phyloP scores from a whole-genome alignment of 2,329 filamentous ascomycete genomes.

The Scedosporium minutisporum region DNA sequence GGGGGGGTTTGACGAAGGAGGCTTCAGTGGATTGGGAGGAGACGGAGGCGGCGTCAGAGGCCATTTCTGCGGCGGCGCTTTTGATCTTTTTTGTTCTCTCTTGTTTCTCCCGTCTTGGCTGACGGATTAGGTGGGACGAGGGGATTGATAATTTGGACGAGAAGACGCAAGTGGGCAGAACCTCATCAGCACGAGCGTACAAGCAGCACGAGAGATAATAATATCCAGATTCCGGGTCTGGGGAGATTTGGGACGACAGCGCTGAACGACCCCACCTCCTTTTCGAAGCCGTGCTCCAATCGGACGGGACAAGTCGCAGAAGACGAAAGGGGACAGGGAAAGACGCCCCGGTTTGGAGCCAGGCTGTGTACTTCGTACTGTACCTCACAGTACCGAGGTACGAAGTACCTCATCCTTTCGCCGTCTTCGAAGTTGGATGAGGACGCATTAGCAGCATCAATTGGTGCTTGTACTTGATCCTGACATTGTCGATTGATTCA shows the following conservation, averaged over 20 bases:
- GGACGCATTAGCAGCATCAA: too few species aligned
- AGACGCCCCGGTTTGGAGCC: too few species aligned
- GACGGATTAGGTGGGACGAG: not conserved
- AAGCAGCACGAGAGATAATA: too few species aligned
- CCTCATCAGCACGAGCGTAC: too few species aligned
- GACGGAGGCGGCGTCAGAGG: conserved; percentile 3
- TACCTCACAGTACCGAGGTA: too few species aligned
- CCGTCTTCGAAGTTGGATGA: too few species aligned
- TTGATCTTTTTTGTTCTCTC: not conserved
- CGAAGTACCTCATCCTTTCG: too few species aligned
- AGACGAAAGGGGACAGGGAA: not conserved
- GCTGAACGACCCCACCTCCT: not conserved
- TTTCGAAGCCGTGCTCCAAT: too few species aligned
- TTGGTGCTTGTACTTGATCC: too few species aligned
- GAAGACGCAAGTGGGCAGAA: too few species aligned
- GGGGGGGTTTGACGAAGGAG: not conserved
- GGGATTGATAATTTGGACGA: not conserved
- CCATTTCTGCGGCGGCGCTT: not conserved
- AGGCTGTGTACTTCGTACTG: too few species aligned
- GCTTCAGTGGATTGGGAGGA: conserved; percentile 1
- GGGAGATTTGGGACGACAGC: not conserved
- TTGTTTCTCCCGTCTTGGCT: not conserved
- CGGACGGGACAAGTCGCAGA: not conserved
- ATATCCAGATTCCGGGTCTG: not conserved
- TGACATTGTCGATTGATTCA: too few species aligned